These are phyloP conservation scores for Annulohypoxylon truncatum DNA, from an alignment of 2,329 filamentous ascomycete species.

Conservation along the genomic window DNA sequence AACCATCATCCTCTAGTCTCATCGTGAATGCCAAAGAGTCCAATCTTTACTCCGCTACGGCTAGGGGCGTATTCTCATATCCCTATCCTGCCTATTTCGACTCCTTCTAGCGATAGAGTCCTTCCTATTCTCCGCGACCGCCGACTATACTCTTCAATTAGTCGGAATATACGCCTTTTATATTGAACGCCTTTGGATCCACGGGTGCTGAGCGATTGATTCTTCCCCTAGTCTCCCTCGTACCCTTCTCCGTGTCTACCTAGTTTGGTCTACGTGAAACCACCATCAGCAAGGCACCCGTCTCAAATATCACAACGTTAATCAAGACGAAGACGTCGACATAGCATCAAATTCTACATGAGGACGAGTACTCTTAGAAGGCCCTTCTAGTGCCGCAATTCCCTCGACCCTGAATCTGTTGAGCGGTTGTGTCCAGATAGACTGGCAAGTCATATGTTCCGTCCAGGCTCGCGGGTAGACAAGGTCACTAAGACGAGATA, in stretches of 20 bases:
- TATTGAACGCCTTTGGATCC: not conserved
- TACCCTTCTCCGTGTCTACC: constrained; percentile 9
- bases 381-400: not conserved
- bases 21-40: constrained; percentile 5
- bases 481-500: not conserved
- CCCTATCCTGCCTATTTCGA: not conserved
- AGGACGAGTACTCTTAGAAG: not conserved
- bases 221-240: not conserved
- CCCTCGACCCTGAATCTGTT: not conserved
- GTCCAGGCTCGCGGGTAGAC: not conserved
- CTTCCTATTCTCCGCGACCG: not conserved
- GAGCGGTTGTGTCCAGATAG: not conserved
- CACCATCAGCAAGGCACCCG: not conserved
- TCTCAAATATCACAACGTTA: not conserved
- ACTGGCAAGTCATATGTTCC: not conserved
- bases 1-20: not conserved
- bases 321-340: not conserved
- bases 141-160: not conserved
- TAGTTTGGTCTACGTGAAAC: not conserved
- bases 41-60: not conserved
- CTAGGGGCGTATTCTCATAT: constrained; percentile 8
- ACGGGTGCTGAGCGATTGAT: constrained; percentile 8
- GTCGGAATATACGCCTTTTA: not conserved
- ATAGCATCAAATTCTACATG: not conserved
- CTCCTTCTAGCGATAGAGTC: not conserved